Conservation (phyloP, 1,284 basidiomycete species). For the Cutaneotrichosporon cavernicola region DNA sequence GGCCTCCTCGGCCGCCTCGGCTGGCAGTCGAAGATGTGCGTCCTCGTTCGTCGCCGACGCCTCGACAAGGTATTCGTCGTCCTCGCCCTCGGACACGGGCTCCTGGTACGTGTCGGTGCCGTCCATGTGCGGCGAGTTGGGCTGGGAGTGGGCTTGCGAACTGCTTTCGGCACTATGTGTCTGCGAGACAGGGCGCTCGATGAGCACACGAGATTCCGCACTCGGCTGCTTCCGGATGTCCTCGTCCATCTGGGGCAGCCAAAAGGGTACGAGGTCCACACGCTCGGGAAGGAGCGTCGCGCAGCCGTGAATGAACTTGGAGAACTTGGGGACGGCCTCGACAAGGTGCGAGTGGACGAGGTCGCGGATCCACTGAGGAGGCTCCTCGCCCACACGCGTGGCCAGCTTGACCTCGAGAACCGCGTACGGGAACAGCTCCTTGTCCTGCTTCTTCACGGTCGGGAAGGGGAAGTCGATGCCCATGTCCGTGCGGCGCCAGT, state of each 20-base stretch:
- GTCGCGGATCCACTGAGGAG: constrained; percentile 94
- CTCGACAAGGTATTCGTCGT: constrained; percentile 70
- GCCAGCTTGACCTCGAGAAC: constrained; percentile 97
- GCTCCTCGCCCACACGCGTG: constrained; percentile 93
- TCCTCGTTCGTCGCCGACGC: constrained; percentile 65
- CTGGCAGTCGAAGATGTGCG: constrained; percentile 70
- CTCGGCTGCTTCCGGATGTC: constrained; percentile 87
- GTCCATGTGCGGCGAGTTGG: constrained; percentile 34
- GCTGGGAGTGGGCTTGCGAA: constrained; percentile 52
- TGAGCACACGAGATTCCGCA: constrained; percentile 62
- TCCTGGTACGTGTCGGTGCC: constrained; percentile 65
- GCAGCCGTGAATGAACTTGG: constrained; percentile 92
- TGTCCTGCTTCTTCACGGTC: constrained; percentile 73
- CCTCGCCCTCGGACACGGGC: constrained; percentile 81
- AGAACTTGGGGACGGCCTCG: constrained; percentile 86
- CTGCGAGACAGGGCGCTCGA: constrained; percentile 66
- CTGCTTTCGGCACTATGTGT: constrained; percentile 47
- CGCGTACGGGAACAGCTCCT: constrained; percentile 87
- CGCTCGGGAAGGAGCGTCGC: constrained; percentile 88
- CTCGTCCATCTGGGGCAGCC: constrained; percentile 83
- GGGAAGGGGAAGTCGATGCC: constrained; percentile 91
- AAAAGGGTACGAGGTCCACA: constrained; percentile 97
- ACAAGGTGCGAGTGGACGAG: constrained; percentile 92
- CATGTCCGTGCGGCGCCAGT: constrained; percentile 93
- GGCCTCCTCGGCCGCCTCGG: constrained; percentile 70